These are phyloP conservation scores for Aspergillus panamensis DNA, from an alignment of 495 filamentous ascomycete species.

Conservation along the genomic window DNA sequence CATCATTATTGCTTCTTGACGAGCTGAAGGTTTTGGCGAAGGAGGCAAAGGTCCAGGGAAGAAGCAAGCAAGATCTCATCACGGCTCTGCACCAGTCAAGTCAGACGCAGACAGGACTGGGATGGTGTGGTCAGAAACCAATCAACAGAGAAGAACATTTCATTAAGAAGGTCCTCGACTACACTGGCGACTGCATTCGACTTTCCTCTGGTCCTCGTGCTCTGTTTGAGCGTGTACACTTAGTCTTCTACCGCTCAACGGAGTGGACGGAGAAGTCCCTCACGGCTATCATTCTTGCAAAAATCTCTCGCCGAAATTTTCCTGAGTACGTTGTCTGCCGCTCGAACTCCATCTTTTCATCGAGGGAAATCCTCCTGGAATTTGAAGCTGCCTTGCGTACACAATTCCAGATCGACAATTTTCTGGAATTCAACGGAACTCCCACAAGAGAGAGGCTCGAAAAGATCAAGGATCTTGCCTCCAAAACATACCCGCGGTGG, in stretches of 20 bases:
- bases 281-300: constrained; percentile 90
- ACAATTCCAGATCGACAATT: constrained; percentile 76
- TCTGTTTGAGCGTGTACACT: constrained; percentile 88
- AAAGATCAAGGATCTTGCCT: constrained; percentile 66
- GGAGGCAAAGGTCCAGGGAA: constrained; percentile 81
- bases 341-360: constrained; percentile 82
- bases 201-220: constrained; percentile 70
- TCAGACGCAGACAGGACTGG: constrained; percentile 66
- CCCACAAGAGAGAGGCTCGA: constrained; percentile 61
- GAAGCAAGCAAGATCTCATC: constrained; percentile 81
- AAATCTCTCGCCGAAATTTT: constrained; percentile 81
- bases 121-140: constrained; percentile 52
- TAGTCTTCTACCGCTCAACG: constrained; percentile 94
- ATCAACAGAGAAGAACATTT: constrained; percentile 58
- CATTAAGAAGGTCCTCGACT: constrained; percentile 70
- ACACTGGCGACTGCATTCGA: constrained; percentile 78
- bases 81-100: constrained; percentile 66
- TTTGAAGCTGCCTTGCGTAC: constrained; percentile 84
- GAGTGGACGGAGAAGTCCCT: constrained; percentile 98
- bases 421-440: constrained; percentile 82
- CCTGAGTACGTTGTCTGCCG: constrained; percentile 88
- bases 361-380: constrained; percentile 70
- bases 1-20: constrained; percentile 73
- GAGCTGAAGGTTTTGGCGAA: constrained; percentile 84
- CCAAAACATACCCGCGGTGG: constrained; percentile 79